Evolutionary conservation across 2,329 filamentous ascomycete species (phyloP).

Genomic region (Colletotrichum shisoi): DNA sequence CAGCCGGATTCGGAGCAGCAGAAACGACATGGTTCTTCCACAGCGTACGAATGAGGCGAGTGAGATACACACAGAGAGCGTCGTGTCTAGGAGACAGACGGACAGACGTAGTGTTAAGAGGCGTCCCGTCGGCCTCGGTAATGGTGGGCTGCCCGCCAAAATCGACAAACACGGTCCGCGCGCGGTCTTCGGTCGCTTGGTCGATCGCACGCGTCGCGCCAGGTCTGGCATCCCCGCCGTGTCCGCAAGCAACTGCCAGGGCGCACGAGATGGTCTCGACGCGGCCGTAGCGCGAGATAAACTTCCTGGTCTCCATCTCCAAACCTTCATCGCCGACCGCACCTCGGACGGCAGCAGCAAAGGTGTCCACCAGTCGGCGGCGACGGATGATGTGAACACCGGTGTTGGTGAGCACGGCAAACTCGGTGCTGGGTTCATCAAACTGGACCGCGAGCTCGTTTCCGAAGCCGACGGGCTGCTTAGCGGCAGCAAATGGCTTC

Average conservation of each 20-base stretch:
- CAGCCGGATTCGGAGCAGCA: conserved; percentile 59
- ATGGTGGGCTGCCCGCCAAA: conserved; percentile 87
- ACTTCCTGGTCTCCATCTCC: conserved; percentile 81
- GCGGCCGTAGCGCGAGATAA: conserved; percentile 85
- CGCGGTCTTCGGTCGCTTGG: conserved; percentile 83
- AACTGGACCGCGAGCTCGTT: conserved; percentile 98
- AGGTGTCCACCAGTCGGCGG: conserved; percentile 87
- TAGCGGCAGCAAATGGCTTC: conserved; percentile 73
- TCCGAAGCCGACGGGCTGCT: conserved; percentile 79
- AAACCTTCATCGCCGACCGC: conserved; percentile 79
- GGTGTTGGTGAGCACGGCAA: conserved; percentile 89
- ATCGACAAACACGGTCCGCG: conserved; percentile 87
- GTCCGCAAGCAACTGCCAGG: conserved; percentile 91
- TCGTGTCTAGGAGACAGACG: conserved; percentile 88
- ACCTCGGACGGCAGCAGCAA: conserved; percentile 80
- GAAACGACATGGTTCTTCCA: conserved; percentile 83
- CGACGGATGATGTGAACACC: conserved; percentile 88
- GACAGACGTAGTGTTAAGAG: conserved; percentile 80
- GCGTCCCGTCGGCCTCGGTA: conserved; percentile 76
- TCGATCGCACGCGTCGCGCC: conserved; percentile 81
- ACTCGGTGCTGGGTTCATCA: conserved; percentile 80
- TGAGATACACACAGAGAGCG: conserved; percentile 85
- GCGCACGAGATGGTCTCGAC: conserved; percentile 90
- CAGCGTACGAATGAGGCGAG: conserved; percentile 84
- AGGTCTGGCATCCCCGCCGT: conserved; percentile 77